Conservation (phyloP, 2,329 filamentous ascomycete species). For the Seiridium unicorne region DNA sequence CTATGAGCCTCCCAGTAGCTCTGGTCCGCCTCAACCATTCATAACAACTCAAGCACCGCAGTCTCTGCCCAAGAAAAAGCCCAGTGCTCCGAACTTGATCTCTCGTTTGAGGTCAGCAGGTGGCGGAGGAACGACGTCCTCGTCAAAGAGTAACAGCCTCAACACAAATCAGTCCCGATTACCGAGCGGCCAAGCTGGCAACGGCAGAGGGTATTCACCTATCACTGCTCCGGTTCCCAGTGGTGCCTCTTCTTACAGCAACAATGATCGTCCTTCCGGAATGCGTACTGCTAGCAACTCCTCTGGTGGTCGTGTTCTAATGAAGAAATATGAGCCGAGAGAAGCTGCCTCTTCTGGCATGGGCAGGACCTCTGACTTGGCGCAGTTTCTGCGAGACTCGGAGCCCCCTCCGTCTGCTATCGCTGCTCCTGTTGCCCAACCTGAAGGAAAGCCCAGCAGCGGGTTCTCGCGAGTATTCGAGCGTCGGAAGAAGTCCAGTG, state of each 20-base stretch:
- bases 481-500: conserved; percentile 45
- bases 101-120: conserved; percentile 47
- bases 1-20: conserved; percentile 61
- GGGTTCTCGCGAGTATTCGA: conserved; percentile 48
- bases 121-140: conserved; percentile 17
- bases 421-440: conserved; percentile 22
- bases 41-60: conserved; percentile 25
- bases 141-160: conserved; percentile 14
- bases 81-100: conserved; percentile 61
- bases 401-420: conserved; percentile 53
- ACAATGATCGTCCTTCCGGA: not conserved
- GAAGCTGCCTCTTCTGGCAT: conserved; percentile 41
- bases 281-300: conserved; percentile 19
- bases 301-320: conserved; percentile 41
- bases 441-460: conserved; percentile 33
- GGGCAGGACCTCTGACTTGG: conserved; percentile 64
- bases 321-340: conserved; percentile 59
- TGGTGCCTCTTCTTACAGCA: not conserved
- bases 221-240: conserved; percentile 14
- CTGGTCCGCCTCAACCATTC: conserved; percentile 33
- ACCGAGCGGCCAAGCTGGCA: conserved; percentile 1
- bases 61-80: conserved; percentile 57
- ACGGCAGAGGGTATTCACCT: not conserved
- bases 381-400: conserved; percentile 70
- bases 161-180: conserved; percentile 10